Conservation (phyloP, 352 stramenopile genomes). For the Globisporangium rhizosaccharum region DNA sequence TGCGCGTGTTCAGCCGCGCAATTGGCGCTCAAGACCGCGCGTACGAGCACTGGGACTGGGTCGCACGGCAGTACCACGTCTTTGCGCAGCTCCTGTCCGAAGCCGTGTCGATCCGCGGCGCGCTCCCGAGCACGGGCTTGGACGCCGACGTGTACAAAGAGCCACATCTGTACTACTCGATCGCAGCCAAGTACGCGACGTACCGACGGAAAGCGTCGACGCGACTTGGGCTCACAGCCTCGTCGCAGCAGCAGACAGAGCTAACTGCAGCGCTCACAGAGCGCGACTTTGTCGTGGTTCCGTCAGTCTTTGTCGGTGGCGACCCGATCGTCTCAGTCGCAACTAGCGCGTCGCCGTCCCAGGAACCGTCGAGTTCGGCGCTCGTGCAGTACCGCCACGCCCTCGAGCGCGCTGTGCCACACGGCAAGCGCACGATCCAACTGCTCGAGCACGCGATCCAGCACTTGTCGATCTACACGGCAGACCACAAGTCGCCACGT, state of each 20-base stretch:
- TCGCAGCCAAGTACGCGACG: conserved; percentile 81
- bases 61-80: conserved; percentile 83
- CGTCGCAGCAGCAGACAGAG: not conserved
- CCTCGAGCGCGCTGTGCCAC: conserved; percentile 48
- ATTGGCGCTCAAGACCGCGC: conserved; percentile 49
- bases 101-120: conserved; percentile 61
- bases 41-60: conserved; percentile 84
- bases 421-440: conserved; percentile 69
- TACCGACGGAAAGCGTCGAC: conserved; percentile 60
- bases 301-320: conserved; percentile 63
- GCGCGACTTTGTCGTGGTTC: conserved; percentile 65
- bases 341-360: conserved; percentile 11
- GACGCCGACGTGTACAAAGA: conserved; percentile 85
- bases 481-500: conserved; percentile 55
- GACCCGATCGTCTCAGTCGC: conserved; percentile 59
- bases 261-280: conserved; percentile 18
- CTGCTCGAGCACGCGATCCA: conserved; percentile 75
- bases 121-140: conserved; percentile 42
- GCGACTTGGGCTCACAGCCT: conserved; percentile 39
- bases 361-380: conserved; percentile 43
- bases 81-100: conserved; percentile 81
- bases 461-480: conserved; percentile 61
- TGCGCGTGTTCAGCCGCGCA: conserved; percentile 51
- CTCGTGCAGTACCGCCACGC: conserved; percentile 67
- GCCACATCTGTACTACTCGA: conserved; percentile 82